Base-by-base conservation (phyloP, 1,284 basidiomycete genomes). In the Stereum hirsutum region DNA sequence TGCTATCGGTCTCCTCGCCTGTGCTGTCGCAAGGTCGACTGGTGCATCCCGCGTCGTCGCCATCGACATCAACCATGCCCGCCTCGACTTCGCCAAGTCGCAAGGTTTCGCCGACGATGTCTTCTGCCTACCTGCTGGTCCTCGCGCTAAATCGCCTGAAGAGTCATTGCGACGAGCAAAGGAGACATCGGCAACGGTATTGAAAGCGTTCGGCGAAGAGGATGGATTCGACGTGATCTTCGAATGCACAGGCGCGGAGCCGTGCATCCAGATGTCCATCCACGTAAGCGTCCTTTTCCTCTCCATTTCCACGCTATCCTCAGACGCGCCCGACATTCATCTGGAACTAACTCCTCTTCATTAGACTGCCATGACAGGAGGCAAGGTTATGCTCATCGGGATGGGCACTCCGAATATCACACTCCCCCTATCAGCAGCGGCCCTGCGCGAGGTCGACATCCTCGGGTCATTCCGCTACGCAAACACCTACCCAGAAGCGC, bases 211-310 rank as follows among this genome's bases (percentile, higher is more conserved):
- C 55, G 70, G 66, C 44, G 66, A 78, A 46, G 69, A 72, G 19
- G 81, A 89, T 25, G 93, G 92, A 11, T 95, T 93, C 62, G 92
- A 97, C 63, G 70, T 88, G 53, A 83, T 96, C 28, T 89, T 93
- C 55, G 94, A 97, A 62, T 97, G 94, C 64, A 95, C 93, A 5
- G 94, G 94, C 51, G 91, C 91, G 2, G 91, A 94, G 61, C 72
- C 78, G 24, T 90, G 86, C 58, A 91, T 93, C 59, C 89, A 93
- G 59, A 81, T 89, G 76, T 82, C 85, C 41, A 74, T 91, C 51
- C 77, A 87, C 63, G 87, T 89, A 64, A 70, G 85, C 23, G 26
- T 39, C 43, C 47, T 30, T 48, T 46, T 44, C 40, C 41, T 48
- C 43, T 45, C n/a, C n/a, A n/a, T n/a, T n/a, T n/a, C n/a, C n/a